Evolutionary conservation across 768 basidiomycete genomes (phyloP).

Genomic region (Psilocybe cubensis): DNA sequence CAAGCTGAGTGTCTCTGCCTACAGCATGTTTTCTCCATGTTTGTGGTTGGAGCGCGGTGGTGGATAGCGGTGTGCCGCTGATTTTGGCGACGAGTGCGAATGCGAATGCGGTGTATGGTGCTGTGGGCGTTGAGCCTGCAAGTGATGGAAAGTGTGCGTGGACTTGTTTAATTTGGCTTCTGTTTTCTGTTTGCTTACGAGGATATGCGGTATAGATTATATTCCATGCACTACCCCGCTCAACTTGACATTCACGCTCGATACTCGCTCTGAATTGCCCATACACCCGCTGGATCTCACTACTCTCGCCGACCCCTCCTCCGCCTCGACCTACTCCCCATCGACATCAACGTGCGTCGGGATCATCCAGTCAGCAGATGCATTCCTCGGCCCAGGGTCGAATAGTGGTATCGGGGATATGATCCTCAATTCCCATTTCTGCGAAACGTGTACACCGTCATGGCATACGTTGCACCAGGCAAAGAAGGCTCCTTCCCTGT

Average conservation of each 20-base stretch:
- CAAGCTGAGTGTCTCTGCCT: neutral
- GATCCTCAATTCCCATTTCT: constrained; percentile 79
- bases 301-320: constrained; percentile 45
- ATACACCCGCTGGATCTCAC: constrained; percentile 81
- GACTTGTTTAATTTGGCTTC: no score
- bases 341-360: constrained; percentile 55
- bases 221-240: constrained; percentile 46
- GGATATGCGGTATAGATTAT: no score
- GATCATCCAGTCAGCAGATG: constrained; percentile 63
- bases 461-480: constrained; percentile 62
- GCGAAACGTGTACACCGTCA: constrained; percentile 76
- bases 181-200: no score
- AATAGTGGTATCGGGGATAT: constrained; percentile 58
- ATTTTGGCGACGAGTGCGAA: no score
- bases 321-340: constrained; percentile 36
- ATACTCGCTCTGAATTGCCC: constrained; percentile 56
- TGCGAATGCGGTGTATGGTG: no score
- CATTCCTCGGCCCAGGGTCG: constrained; percentile 38
- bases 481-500: constrained; percentile 47
- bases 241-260: constrained; percentile 70
- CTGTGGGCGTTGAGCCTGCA: no score
- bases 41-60: constrained; percentile 90
- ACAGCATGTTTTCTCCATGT: constrained; percentile 88
- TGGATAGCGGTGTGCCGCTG: no score
- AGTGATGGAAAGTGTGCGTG: no score